Evolutionary conservation across 2,329 filamentous ascomycete species (phyloP).

Genomic region (Aspergillus aculeatus): DNA sequence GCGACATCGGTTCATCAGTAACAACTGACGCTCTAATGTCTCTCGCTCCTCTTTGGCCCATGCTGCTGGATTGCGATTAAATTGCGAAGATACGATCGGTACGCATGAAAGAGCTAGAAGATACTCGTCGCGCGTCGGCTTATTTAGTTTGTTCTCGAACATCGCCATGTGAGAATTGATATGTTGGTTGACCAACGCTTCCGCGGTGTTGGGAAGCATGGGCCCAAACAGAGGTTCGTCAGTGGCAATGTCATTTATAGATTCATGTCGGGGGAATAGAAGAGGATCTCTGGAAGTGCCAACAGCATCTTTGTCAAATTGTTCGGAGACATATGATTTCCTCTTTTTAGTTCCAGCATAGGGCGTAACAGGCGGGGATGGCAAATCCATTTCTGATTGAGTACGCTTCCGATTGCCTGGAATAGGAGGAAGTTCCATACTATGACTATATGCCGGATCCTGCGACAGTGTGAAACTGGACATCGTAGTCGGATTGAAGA

Average conservation of each 20-base stretch:
- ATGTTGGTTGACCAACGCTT: slow-evolving; percentile 43
- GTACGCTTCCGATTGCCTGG: slow-evolving; percentile 42
- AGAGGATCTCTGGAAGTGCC: slow-evolving; percentile 39
- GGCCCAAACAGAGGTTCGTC: slow-evolving; percentile 45
- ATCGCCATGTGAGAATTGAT: slow-evolving; percentile 44
- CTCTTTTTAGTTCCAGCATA: slow-evolving; percentile 43
- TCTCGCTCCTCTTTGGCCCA: slow-evolving; percentile 45
- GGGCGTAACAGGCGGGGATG: slow-evolving; percentile 48
- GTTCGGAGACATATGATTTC: slow-evolving; percentile 33
- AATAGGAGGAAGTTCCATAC: slow-evolving; percentile 43
- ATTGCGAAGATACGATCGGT: slow-evolving; percentile 41
- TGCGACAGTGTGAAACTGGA: slow-evolving; percentile 31
- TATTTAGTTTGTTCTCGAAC: slow-evolving; percentile 43
- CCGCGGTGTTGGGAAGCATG: slow-evolving; percentile 32
- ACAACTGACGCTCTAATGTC: slow-evolving; percentile 42
- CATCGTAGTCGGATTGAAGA: slow-evolving; percentile 33
- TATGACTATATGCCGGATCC: slow-evolving; percentile 27
- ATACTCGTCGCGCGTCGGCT: slow-evolving; percentile 47
- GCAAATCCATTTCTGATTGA: slow-evolving; percentile 45
- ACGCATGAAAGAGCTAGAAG: slow-evolving; percentile 45
- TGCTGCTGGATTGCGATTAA: slow-evolving; percentile 46
- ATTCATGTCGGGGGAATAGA: slow-evolving; percentile 43
- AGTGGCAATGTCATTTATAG: slow-evolving; percentile 30
- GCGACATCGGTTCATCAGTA: slow-evolving; percentile 41
- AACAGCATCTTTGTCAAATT: slow-evolving; percentile 30